Base-by-base conservation (phyloP, 208 protist species). In the Wallacemonas sp. region DNA sequence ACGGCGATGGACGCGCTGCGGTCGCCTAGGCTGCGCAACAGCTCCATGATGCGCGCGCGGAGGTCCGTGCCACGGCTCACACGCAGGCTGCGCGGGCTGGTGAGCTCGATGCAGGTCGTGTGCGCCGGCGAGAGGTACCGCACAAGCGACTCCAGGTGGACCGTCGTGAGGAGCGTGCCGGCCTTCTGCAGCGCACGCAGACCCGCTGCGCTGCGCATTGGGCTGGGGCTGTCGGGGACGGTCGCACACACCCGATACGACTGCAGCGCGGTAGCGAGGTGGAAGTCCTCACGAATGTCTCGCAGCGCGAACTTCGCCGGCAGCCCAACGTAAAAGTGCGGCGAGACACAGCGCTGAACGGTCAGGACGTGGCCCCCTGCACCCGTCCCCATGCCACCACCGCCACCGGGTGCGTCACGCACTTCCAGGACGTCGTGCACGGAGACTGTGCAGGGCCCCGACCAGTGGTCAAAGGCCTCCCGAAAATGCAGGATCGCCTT, bases 231-330 rank as follows among this genome's bases (percentile, higher is more conserved):
- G 23, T 58, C 46, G 12, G 58, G 52, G 44, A 52, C 60, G 8
- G 68, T 70, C 11, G 76, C 81, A n/a, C 90, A 78, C 1, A 68
- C 66, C 26, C 74, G 63, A 71, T 81, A 91, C 6, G 88, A 90
- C 64, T 88, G 76, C 57, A 94, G 73, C 8, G 84, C 83, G 11
- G 89, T 85, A 19, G 74, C 73, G 21, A 87, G 80, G 46, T 91
- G 75, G 9, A 85, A 71, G 38, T 95, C 85, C 34, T 86, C 77
- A 46, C 71, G 63, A 16, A 83, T 74, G 62, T 80, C 79, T n/a
- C 49, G 34, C 46, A 61, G 26, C 24, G 57, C 39, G 12, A 5
- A 11, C 32, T 34, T 2, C 33, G 69, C 41, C 46, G 65, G 70
- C 62, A 76, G 33, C 33, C 61, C 43, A 46, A 73, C 27, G 67